Evolutionary conservation across 2,329 filamentous ascomycete species (phyloP), one percentile per base, ranked within the genome.

Genomic region (Ophioceras dolichostomum): DNA sequence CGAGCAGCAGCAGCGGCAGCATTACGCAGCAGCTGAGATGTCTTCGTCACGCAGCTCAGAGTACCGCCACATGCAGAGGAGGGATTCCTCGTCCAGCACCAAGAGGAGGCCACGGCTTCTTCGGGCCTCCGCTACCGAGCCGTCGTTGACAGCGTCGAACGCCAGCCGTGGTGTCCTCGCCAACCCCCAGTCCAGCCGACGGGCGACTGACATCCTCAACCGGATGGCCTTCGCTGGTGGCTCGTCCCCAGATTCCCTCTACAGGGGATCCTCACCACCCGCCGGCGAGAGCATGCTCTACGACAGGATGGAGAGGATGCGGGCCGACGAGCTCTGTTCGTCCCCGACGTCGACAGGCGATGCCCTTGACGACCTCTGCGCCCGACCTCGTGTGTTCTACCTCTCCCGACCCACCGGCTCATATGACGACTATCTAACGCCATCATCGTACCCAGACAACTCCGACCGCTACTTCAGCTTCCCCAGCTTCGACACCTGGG

Each of bases 401-500:
- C 31, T 10, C 18, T 13, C 14, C 10, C 16, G 20, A 2, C 16
- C 12, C 30, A 9, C 10, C 30, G 9, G n/a, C 31, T n/a, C 8
- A 13, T 5, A 19, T 33, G 31, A 7, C n/a, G 17, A 19, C 17
- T n/a, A 33, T 19, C 16, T 20, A 4, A 20, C 31, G 9, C 39
- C 49, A 36, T 49, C 44, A 26, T 33, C 7, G 29, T 27, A 26
- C 39, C 18, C 43, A 59, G 55, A 55, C 36, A 18, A n/a, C 10
- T 58, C 60, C 49, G 69, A 64, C 39, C 70, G 73, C 43, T 84
- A 84, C 57, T 77, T 81, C 51, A 83, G 79, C 61, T 84, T 84
- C 52, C 79, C 79, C 13, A 79, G 72, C 54, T 83, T 83, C 55
- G 79, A 84, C 49, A 69, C 75, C 42, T 83, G 77, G 64, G 70